Evolutionary conservation across 2,329 filamentous ascomycete genomes (phyloP).

Genomic region (Rutstroemia sydowiana): DNA sequence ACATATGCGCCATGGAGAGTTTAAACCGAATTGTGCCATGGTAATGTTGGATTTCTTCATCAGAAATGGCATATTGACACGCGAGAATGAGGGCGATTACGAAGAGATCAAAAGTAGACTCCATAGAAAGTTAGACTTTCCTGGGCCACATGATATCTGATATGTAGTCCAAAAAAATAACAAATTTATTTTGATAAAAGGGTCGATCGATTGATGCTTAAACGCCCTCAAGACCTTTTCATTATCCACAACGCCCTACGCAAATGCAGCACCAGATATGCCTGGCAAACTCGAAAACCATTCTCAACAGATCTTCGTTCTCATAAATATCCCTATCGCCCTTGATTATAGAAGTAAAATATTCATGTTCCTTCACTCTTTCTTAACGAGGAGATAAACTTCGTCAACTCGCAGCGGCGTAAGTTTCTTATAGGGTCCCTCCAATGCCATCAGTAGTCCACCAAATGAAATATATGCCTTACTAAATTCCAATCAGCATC

Average conservation of each 20-base stretch:
- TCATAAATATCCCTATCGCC: background rate
- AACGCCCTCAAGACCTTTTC: constrained; percentile 13
- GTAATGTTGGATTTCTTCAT: constrained; percentile 86
- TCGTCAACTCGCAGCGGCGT: constrained; percentile 87
- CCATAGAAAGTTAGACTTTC: constrained; percentile 67
- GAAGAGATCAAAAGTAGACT: constrained; percentile 67
- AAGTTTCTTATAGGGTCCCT: constrained; percentile 93
- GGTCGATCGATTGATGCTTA: constrained; percentile 6
- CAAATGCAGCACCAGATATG: constrained; percentile 20
- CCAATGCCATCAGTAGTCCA: constrained; percentile 79
- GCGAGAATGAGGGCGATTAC: constrained; percentile 71
- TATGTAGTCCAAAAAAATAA: no score
- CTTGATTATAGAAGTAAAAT: background rate
- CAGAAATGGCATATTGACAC: constrained; percentile 71
- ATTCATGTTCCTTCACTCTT: constrained; percentile 43
- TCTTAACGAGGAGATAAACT: constrained; percentile 90
- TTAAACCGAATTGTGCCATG: constrained; percentile 88
- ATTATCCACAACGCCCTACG: constrained; percentile 22
- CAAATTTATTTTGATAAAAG: constrained; percentile 1
- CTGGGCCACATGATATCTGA: constrained; percentile 49
- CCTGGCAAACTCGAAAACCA: constrained; percentile 6
- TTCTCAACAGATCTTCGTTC: background rate
- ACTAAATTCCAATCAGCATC: constrained; percentile 39
- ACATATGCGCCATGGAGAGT: constrained; percentile 63
- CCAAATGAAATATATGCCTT: constrained; percentile 94